A percentile compares a stretch with the other conserved stretches of the same genome.
These are phyloP conservation scores for Eleusine indica DNA, from an alignment of 176 grass and related monocot genomes.

Conservation along the genomic window DNA sequence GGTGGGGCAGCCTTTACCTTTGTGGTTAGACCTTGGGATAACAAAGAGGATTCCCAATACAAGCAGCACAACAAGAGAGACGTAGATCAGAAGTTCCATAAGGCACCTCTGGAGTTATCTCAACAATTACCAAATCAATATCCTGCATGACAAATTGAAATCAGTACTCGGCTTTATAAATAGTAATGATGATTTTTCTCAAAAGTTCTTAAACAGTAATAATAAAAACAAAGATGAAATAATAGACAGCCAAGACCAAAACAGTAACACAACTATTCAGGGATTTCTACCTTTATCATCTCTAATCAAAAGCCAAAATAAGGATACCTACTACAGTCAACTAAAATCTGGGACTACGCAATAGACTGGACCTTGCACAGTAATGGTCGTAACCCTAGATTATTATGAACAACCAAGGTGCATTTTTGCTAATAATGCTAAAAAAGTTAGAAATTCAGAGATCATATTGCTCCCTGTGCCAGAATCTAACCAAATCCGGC, in stretches of 20 bases:
- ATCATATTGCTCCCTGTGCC: too few species aligned
- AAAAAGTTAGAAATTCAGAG: neutral
- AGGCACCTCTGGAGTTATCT: conserved; percentile 13
- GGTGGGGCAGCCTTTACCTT: conserved; percentile 47
- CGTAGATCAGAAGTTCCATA: conserved; percentile 60
- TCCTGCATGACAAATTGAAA: neutral
- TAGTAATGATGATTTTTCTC: neutral
- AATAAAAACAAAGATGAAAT: neutral
- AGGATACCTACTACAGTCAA: neutral
- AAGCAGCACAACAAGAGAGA: conserved; percentile 52
- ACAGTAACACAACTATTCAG: neutral
- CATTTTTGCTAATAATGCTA: neutral
- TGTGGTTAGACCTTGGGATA: conserved; percentile 60
- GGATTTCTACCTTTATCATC: neutral
- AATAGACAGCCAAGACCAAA: neutral
- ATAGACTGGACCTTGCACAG: neutral
- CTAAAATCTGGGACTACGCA: neutral
- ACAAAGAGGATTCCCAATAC: conserved; percentile 58
- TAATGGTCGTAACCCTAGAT: neutral
- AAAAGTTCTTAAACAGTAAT: neutral
- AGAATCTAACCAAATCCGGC: conserved; percentile 4
- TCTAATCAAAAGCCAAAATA: neutral
- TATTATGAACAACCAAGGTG: neutral
- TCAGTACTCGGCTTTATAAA: neutral
- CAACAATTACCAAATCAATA: neutral